A percentile compares a stretch with the other conserved stretches of the same genome.
Evolutionary conservation across 2,329 filamentous ascomycete genomes (phyloP).

Genomic region (Colletotrichum sublineola): DNA sequence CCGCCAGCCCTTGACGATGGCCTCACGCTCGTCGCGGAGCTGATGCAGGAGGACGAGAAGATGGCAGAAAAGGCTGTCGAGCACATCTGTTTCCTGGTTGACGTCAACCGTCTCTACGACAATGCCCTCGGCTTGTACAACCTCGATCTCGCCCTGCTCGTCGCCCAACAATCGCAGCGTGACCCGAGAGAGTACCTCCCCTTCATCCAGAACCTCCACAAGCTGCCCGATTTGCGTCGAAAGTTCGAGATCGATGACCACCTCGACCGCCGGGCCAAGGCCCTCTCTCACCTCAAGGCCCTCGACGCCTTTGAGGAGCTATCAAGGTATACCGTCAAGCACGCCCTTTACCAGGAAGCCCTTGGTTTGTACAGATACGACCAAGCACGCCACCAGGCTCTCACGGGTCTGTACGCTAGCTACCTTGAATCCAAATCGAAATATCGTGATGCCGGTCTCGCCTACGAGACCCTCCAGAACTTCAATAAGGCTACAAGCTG

Average conservation of each 20-base stretch:
- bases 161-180: slow-evolving; percentile 95
- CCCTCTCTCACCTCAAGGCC: slow-evolving; percentile 80
- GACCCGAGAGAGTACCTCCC: slow-evolving; percentile 96
- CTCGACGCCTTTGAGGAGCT: slow-evolving; percentile 83
- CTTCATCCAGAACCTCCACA: slow-evolving; percentile 89
- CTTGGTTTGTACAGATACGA: slow-evolving; percentile 90
- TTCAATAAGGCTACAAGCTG: slow-evolving; percentile 82
- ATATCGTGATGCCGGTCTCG: slow-evolving; percentile 88
- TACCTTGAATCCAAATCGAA: slow-evolving; percentile 81
- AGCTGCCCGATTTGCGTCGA: slow-evolving; percentile 77
- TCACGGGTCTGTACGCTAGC: slow-evolving; percentile 84
- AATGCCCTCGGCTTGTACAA: slow-evolving; percentile 92
- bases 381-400: slow-evolving; percentile 70
- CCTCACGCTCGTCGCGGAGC: slow-evolving; percentile 80
- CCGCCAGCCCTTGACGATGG: slow-evolving; percentile 92
- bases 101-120: slow-evolving; percentile 92
- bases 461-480: slow-evolving; percentile 87
- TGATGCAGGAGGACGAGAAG: slow-evolving; percentile 76
- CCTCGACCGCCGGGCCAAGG: slow-evolving; percentile 81
- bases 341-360: slow-evolving; percentile 82
- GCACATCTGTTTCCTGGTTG: slow-evolving; percentile 97
- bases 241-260: slow-evolving; percentile 92
- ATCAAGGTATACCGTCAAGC: slow-evolving; percentile 81
- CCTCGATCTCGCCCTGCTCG: slow-evolving; percentile 87
- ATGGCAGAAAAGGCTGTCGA: slow-evolving; percentile 91